Percentiles rank a stretch among this genome's conserved stretches.
phyloP scores from a whole-genome alignment of 2,329 filamentous ascomycete species.

The Trichophaea hybrida region DNA sequence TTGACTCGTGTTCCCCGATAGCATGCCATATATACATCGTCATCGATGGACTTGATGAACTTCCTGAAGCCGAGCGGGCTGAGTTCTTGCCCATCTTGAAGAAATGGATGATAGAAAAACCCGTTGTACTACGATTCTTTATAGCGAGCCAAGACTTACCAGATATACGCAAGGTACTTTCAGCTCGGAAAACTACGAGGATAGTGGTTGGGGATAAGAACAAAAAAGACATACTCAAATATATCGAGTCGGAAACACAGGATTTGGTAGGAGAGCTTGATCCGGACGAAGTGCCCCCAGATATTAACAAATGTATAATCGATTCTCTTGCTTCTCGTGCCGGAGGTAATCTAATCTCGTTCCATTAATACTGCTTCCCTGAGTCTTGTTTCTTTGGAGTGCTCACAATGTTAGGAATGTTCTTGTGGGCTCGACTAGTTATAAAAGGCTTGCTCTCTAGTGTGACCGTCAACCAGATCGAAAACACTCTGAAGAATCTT shows the following conservation, averaged over 20 bases:
- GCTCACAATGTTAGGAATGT: conserved; percentile 13
- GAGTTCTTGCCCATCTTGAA: conserved; percentile 3
- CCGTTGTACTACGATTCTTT: background rate
- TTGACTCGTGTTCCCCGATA: conserved; percentile 5
- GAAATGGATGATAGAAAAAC: background rate
- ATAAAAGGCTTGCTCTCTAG: conserved; percentile 9
- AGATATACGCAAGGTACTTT: conserved; percentile 5
- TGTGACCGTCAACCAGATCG: conserved; percentile 4
- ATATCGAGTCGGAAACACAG: background rate
- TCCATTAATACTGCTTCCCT: too few relatives aligned
- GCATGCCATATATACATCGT: conserved; percentile 6
- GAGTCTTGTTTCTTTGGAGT: background rate
- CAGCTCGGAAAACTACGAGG: background rate
- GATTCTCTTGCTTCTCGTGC: background rate
- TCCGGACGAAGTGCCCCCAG: background rate
- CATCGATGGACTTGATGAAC: conserved; percentile 13
- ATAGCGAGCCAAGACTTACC: conserved; percentile 10
- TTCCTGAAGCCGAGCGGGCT: conserved; percentile 2
- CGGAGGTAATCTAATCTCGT: background rate
- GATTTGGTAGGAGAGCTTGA: background rate
- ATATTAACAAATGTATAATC: background rate
- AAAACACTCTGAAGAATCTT: conserved; percentile 4
- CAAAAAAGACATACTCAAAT: background rate
- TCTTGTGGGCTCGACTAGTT: conserved; percentile 14
- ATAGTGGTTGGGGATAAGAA: background rate